Base-by-base conservation (phyloP, 2,329 filamentous ascomycete species). In the Esteya vermicola region DNA sequence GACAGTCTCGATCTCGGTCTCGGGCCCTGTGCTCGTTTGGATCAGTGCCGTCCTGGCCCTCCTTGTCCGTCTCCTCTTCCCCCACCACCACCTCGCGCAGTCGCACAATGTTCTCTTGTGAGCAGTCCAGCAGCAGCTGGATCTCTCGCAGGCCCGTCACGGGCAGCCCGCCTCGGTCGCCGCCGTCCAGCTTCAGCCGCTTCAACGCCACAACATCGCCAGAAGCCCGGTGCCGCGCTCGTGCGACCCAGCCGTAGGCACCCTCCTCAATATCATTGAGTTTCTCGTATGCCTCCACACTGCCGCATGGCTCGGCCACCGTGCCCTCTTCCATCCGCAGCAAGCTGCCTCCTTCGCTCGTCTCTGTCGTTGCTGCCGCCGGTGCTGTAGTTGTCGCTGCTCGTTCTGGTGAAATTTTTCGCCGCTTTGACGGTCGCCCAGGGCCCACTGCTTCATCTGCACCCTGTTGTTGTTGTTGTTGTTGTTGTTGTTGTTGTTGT, bases 221-320 rank as follows among this genome's bases (percentile, higher is more conserved):
- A 0, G 83, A 89, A 4, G 67, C 63, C 25, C 71, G 66, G 51
- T 93, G 81, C 45, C 70, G 78, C 12, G 86, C 91, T 43, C 91
- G 72, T 40, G 88, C 88, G 5, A 98, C 91, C 73, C 80, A 89
- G 34, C 91, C 91, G 59, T 98, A 98, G 9, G 86, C 86, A 27
- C 91, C 91, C 63, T 98, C 91, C 59, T 96, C 91, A 52, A 98
- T 98, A 56, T 91, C 83, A 58, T 98, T 98, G 42, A 98, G 68
- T 50, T 84, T 82, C 52, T 95, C 84, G 61, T 88, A 98, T 54
- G 85, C 80, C 53, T 89, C 81, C 21, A 93, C 81, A 55, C 83
- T 83, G 44, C 82, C 71, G 53, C 81, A 82, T 42, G 44, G 43
- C 12, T 63, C 67, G 38, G 74, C 70, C 76, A 86, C 93, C 49